Percentiles rank a stretch among this genome's conserved stretches.
Conservation (phyloP, 129 eudicot genomes). For the Tagetes erecta region DNA sequence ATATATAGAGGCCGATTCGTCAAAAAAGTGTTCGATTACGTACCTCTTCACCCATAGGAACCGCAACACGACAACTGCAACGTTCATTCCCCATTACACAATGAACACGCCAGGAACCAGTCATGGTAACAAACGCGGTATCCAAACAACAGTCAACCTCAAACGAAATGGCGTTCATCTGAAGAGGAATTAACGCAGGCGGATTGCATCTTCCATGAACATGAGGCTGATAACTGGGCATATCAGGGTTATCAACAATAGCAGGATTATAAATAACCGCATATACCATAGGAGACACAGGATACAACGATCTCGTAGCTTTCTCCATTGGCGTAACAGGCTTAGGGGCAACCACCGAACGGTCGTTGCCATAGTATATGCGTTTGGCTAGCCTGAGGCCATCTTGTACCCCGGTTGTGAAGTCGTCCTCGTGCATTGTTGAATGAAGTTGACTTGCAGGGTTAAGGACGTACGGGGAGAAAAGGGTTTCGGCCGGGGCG, state of each 20-base stretch:
- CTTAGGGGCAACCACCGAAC: slow-evolving; percentile 77
- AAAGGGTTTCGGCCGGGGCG: slow-evolving; percentile 42
- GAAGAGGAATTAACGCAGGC: slow-evolving; percentile 87
- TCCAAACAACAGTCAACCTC: slow-evolving; percentile 71
- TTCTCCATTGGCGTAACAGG: slow-evolving; percentile 63
- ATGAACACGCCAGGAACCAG: slow-evolving; percentile 86
- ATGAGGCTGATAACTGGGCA: slow-evolving; percentile 96
- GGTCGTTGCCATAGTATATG: slow-evolving; percentile 73
- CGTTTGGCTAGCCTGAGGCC: slow-evolving; percentile 77
- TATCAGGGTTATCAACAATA: slow-evolving; percentile 83
- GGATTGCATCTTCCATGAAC: slow-evolving; percentile 86
- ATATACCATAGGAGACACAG: slow-evolving; percentile 78
- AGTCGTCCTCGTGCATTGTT: slow-evolving; percentile 47
- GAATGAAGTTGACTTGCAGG: slow-evolving; percentile 20
- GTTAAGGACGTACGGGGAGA: slow-evolving; percentile 22
- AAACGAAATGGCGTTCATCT: slow-evolving; percentile 63
- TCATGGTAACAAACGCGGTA: slow-evolving; percentile 60
- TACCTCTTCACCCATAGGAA: slow-evolving; percentile 99
- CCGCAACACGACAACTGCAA: slow-evolving; percentile 70
- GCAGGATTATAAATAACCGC: slow-evolving; percentile 71
- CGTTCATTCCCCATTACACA: slow-evolving; percentile 70
- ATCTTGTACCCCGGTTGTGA: slow-evolving; percentile 67
- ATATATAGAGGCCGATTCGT: too few species aligned
- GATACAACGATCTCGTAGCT: slow-evolving; percentile 37
- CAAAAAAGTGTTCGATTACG: too few species aligned